Evolutionary conservation across 2,329 filamentous ascomycete species (phyloP).

Genomic region (Fusarium cicatricum): DNA sequence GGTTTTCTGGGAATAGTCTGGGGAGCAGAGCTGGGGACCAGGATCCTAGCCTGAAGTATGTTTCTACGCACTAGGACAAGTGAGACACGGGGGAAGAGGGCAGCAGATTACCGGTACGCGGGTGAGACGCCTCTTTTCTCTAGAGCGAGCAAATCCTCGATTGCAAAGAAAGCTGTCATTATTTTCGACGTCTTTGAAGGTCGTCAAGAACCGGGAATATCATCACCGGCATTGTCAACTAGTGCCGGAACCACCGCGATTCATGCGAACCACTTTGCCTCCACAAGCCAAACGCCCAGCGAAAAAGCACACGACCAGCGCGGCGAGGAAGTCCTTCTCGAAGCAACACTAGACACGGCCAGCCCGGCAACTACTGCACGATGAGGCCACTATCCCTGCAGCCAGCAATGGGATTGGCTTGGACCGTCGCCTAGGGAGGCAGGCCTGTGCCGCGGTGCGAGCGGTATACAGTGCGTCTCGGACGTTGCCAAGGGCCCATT

Average conservation of each 20-base stretch:
- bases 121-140: background rate
- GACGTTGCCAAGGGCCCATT: background rate
- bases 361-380: constrained; percentile 42
- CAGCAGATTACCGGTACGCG: constrained; percentile 19
- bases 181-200: background rate
- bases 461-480: constrained; percentile 34
- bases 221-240: constrained; percentile 1
- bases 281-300: constrained; percentile 10
- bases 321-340: constrained; percentile 34
- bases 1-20: constrained; percentile 31
- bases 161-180: background rate
- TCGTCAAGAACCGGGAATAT: background rate
- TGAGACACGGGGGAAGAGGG: constrained; percentile 4
- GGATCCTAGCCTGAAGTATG: constrained; percentile 8
- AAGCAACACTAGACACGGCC: constrained; percentile 37
- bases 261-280: constrained; percentile 16
- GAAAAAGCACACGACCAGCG: constrained; percentile 29
- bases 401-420: constrained; percentile 9
- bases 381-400: constrained; percentile 31
- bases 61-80: constrained; percentile 40
- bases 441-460: background rate
- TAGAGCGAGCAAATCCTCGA: background rate
- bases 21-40: constrained; percentile 11
- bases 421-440: background rate
- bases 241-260: constrained; percentile 16